Evolutionary conservation across 805 yeast genomes (phyloP), one percentile per base, ranked within the genome.

Genomic region (Kazachstania viticola): DNA sequence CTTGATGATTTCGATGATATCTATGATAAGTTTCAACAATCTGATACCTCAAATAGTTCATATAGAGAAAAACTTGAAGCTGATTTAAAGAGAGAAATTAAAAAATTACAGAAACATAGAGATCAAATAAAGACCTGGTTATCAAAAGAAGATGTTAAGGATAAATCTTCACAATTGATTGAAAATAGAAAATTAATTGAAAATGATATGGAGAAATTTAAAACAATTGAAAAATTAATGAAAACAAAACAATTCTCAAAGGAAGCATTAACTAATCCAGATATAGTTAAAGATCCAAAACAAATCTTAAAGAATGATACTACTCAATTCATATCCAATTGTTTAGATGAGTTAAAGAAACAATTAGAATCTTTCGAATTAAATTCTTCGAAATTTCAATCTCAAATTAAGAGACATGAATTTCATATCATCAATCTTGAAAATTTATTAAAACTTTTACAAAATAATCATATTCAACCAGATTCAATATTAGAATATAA

Each of bases 121-220:
- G 98, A 88, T 57, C 97, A 85, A 61, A 82, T 88, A 47, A 88
- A 88, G 61, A 80, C 81, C 35, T 88, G 98, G 98, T 61, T 85
- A 53, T 74, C 88, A 27, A 87, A 88, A 44, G 81, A 78, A 45
- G 94, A 87, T 40, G 85, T 87, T 29, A 85, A 93, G 54, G 94
- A 88, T 47, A 91, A 84, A 53, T 81, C 79, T 47, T 70, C 75
- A 12, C 54, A 64, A 30, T 62, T 83, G 41, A 65, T 78, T 35
- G 96, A 88, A 47, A 80, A 85, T 49, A 65, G 91, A 39, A 64
- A 68, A 45, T 51, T 73, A 31, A 80, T 80, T 42, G 79, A 73
- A 47, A 62, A 63, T 41, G 91, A 91, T 39, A 88, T 88, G 98
- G 98, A 88, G 58, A 72, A 85, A 46, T 91, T 88, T 61, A 91